phyloP scores from a whole-genome alignment of 2,329 filamentous ascomycete genomes.

The Epichloe amarillans region DNA sequence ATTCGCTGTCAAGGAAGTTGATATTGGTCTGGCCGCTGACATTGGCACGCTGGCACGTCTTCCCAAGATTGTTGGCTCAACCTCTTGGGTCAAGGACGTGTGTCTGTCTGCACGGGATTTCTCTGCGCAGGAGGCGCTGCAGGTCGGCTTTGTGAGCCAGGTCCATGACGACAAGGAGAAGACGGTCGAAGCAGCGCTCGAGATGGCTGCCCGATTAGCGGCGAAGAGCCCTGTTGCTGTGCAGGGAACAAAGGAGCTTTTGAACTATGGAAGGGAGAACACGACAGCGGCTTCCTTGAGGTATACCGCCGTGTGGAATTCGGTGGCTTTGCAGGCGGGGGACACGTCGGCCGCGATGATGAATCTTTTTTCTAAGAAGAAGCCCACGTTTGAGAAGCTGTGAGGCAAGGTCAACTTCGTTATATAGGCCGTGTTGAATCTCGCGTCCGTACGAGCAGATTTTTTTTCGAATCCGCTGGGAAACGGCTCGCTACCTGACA shows the following conservation, averaged over 20 bases:
- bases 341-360: conserved; percentile 65
- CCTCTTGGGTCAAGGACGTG: conserved; percentile 71
- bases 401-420: conserved; percentile 22
- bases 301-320: conserved; percentile 84
- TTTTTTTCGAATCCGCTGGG: too few relatives aligned
- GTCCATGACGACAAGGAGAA: conserved; percentile 51
- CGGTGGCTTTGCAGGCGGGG: conserved; percentile 63
- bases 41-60: conserved; percentile 63
- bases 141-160: conserved; percentile 56
- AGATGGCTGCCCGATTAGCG: conserved; percentile 53
- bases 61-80: conserved; percentile 57
- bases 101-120: conserved; percentile 60
- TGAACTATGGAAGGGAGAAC: conserved; percentile 73
- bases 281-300: conserved; percentile 62
- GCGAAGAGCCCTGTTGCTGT: conserved; percentile 80
- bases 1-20: conserved; percentile 68
- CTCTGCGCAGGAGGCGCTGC: conserved; percentile 50
- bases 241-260: conserved; percentile 72
- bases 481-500: too few relatives aligned
- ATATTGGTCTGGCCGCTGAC: conserved; percentile 69
- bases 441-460: too few relatives aligned
- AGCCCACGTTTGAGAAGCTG: conserved; percentile 74
- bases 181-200: conserved; percentile 48
- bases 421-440: neutral
- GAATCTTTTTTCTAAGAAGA: conserved; percentile 71